Evolutionary conservation across 352 stramenopile species (phyloP).

Genomic region (Phytophthora constricta): DNA sequence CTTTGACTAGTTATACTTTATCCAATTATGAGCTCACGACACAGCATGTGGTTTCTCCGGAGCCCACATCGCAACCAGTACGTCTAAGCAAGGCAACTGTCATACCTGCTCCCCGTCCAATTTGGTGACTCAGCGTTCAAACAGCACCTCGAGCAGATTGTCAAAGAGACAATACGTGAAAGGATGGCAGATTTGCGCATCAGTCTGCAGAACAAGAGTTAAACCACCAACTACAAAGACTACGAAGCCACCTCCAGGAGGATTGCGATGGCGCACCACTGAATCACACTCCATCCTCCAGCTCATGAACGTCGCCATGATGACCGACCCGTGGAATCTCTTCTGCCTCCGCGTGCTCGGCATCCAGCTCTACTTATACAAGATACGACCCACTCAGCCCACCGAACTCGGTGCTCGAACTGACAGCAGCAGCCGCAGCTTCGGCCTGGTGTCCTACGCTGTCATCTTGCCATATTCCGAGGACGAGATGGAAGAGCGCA

Average conservation of each 20-base stretch:
- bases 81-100: too few relatives aligned
- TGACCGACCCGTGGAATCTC: slow-evolving; percentile 53
- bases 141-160: too few relatives aligned
- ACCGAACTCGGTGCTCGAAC: neutral
- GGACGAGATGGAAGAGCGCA: slow-evolving; percentile 37
- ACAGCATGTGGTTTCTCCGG: too few relatives aligned
- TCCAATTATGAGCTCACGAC: neutral
- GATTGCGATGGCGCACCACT: slow-evolving; percentile 13
- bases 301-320: slow-evolving; percentile 62
- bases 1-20: neutral
- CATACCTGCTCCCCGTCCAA: too few relatives aligned
- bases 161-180: too few relatives aligned
- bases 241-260: neutral
- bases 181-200: too few relatives aligned
- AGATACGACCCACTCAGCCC: slow-evolving; percentile 3
- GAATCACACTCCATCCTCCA: slow-evolving; percentile 33
- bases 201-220: neutral
- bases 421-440: neutral
- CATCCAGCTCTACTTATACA: slow-evolving; percentile 45
- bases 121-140: too few relatives aligned
- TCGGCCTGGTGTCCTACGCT: slow-evolving; percentile 10
- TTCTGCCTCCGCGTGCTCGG: slow-evolving; percentile 41
- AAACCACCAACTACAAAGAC: slow-evolving; percentile 3
- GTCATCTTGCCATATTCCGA: slow-evolving; percentile 40
- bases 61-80: too few relatives aligned